Conservation (phyloP, 192 early-diverging fungal genomes). For the Coemansia sp. region DNA sequence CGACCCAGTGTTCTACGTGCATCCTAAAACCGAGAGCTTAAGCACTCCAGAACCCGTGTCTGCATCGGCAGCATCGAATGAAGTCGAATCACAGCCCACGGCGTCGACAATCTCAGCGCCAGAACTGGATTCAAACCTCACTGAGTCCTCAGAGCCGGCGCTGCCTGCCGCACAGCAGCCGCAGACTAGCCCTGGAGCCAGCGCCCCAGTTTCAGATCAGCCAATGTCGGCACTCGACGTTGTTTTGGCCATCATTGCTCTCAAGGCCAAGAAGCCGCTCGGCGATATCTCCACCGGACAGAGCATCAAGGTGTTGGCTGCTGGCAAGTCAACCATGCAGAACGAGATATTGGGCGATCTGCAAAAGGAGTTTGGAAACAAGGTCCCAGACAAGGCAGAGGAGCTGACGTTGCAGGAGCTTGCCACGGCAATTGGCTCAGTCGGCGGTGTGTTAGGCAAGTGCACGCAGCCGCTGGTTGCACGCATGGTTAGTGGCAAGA, state of each 20-base stretch:
- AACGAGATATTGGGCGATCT: constrained; percentile 97
- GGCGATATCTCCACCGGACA: constrained; percentile 69
- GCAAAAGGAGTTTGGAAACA: constrained; percentile 85
- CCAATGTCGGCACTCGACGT: constrained; percentile 76
- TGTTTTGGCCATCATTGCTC: constrained; percentile 75
- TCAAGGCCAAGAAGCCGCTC: constrained; percentile 86
- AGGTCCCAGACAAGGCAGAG: constrained; percentile 87
- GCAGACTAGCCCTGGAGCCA: constrained; percentile 11
- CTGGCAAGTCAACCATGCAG: constrained; percentile 92
- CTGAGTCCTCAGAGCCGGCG: too few species aligned
- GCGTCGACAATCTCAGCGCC: too few species aligned
- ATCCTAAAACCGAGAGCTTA: constrained; percentile 84
- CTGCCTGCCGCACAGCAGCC: too few species aligned
- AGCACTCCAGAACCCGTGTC: too few species aligned
- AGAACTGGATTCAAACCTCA: too few species aligned
- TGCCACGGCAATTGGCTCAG: constrained; percentile 66
- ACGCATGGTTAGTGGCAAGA: constrained; percentile 81
- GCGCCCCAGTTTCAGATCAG: constrained; percentile 55
- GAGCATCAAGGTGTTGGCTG: constrained; percentile 78
- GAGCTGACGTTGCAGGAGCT: constrained; percentile 80
- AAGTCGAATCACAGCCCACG: too few species aligned
- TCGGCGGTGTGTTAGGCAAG: constrained; percentile 75
- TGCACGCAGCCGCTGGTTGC: constrained; percentile 76
- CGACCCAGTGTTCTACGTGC: constrained; percentile 16
- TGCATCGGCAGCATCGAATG: too few species aligned